Evolutionary conservation across 306 rosid species (phyloP), one percentile per base, ranked within the genome.

Genomic region (Quercus alba): DNA sequence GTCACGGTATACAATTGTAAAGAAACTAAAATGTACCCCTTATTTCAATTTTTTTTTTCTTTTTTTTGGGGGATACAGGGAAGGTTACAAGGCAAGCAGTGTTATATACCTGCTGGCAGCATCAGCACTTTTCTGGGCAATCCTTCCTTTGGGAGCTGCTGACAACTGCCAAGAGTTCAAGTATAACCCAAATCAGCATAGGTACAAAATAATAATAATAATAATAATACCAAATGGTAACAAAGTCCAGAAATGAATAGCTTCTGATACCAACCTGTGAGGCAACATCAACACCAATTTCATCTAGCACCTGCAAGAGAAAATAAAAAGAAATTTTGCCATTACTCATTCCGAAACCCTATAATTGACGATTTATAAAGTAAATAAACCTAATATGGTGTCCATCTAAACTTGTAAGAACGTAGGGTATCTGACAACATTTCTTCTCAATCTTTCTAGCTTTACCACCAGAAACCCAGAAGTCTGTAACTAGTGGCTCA

Each of bases 61-160:
- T 49, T 46, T 49, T 49, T 49, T 17, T 49, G 17, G 54, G 54
- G 13, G 19, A 26, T 59, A 59, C 18, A 19, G n/a, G 72, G 7
- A 49, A 68, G 13, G 67, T 14, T 61, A 61, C 52, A 67, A 68
- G 52, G 25, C 72, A 68, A 33, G 52, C 52, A 68, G 25, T 28
- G 75, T 67, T 62, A 51, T 23, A 77, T 89, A 96, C 99, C 98
- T 96, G 90, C 93, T 26, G 31, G 76, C 97, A 75, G 84, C 89
- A 88, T 80, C 97, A 21, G 98, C 70, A 75, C 78, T 93, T 89
- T 87, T 96, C 56, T 88, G 59, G 15, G 82, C 89, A 66, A 93
- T 85, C 88, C 89, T 91, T 84, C 98, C 99, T 86, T 91, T 96
- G 18, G 99, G 99, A 85, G 97, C 99, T 30, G 91, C 85, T 82